A percentile compares a stretch with the other conserved stretches of the same genome.
Evolutionary conservation across 169 alveolate species (phyloP).

Genomic region (Perkinsus olseni): DNA sequence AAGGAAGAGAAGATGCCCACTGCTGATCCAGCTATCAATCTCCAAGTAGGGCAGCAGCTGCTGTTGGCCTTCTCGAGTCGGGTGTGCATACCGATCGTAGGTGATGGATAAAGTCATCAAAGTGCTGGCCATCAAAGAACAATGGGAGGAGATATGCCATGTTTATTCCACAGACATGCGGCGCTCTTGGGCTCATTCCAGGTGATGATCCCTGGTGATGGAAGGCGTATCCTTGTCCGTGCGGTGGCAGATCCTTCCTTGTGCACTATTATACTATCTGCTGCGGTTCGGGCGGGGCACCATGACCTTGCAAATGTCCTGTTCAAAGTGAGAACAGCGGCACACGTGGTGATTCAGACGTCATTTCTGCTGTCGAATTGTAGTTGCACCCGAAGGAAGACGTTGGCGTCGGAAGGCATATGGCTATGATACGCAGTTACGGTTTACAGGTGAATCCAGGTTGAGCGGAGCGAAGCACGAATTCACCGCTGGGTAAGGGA

Average conservation of each 20-base stretch:
- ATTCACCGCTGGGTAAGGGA: not conserved
- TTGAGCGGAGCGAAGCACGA: not conserved
- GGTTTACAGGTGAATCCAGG: not conserved
- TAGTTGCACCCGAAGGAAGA: not conserved
- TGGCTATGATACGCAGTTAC: not conserved
- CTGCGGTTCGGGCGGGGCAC: not conserved
- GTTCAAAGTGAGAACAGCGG: not conserved
- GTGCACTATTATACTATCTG: not conserved
- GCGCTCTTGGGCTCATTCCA: not conserved
- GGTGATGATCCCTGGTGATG: not conserved
- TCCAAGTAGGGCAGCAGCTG: not conserved
- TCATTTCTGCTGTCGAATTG: not conserved
- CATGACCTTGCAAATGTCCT: not conserved
- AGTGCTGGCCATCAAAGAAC: not conserved
- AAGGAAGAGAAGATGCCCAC: not conserved
- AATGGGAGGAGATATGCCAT: not conserved
- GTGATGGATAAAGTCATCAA: not conserved
- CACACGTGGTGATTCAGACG: not conserved
- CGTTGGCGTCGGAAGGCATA: not conserved
- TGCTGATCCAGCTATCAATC: not conserved
- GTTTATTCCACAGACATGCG: not conserved
- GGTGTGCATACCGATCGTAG: not conserved
- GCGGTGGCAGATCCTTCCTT: not conserved
- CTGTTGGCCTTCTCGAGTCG: not conserved
- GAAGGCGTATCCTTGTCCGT: not conserved